These are phyloP conservation scores for Pseudogymnoascus sp. DNA, from an alignment of 2,329 filamentous ascomycete species.

Conservation along the genomic window DNA sequence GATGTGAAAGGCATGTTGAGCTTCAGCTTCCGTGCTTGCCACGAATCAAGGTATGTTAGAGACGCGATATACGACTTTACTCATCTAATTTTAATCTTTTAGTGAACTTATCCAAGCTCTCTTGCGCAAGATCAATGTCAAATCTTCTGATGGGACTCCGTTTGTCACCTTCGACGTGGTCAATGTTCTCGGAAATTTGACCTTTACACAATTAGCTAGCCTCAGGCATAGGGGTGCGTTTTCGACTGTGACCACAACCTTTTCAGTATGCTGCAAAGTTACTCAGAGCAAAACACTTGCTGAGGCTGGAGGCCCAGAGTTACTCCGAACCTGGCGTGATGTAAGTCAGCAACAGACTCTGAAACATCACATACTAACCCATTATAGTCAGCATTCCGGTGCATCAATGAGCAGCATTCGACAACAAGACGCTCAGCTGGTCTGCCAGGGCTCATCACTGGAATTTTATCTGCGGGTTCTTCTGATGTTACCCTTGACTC, in stretches of 20 bases:
- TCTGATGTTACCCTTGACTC: slow-evolving; percentile 52
- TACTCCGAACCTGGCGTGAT: slow-evolving; percentile 62
- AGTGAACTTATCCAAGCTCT: slow-evolving; percentile 66
- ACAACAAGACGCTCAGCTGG: slow-evolving; percentile 88
- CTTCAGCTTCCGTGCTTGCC: slow-evolving; percentile 90
- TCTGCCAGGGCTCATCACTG: slow-evolving; percentile 77
- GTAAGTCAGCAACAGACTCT: slow-evolving; percentile 33
- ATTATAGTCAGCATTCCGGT: slow-evolving; percentile 51
- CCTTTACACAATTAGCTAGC: slow-evolving; percentile 73
- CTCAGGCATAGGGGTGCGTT: slow-evolving; percentile 89
- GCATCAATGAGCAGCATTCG: slow-evolving; percentile 66
- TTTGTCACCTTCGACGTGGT: slow-evolving; percentile 51
- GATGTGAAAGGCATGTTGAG: slow-evolving; percentile 85
- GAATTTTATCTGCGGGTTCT: slow-evolving; percentile 63
- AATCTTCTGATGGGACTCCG: slow-evolving; percentile 32
- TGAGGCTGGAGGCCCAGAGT: slow-evolving; percentile 18
- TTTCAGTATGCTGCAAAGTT: slow-evolving; percentile 68
- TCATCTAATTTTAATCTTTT: neutral
- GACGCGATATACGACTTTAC: neutral
- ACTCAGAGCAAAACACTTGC: slow-evolving; percentile 43
- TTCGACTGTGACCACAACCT: slow-evolving; percentile 84
- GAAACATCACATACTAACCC: slow-evolving; percentile 11
- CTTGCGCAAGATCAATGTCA: slow-evolving; percentile 44
- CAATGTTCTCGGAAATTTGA: slow-evolving; percentile 59
- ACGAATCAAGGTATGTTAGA: slow-evolving; percentile 71